Evolutionary conservation across 495 filamentous ascomycete species (phyloP).

Genomic region (Aspergillus mulundensis): DNA sequence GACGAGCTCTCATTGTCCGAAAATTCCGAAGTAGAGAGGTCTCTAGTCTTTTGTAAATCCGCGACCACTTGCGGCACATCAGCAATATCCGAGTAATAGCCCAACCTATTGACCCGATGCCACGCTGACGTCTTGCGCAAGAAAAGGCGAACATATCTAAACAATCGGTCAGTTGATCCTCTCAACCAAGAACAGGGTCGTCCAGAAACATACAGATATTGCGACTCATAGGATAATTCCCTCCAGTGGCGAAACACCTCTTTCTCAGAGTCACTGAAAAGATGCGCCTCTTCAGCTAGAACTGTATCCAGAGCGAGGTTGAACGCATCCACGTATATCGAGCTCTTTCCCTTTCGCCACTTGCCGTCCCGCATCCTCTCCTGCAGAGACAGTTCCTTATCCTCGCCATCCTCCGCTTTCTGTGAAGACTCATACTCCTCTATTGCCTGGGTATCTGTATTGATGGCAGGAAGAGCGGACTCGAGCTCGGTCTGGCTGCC

Average conservation of each 20-base stretch:
- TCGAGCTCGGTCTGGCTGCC: slow-evolving; percentile 66
- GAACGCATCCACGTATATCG: slow-evolving; percentile 97
- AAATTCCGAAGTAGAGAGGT: slow-evolving; percentile 34
- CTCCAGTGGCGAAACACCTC: slow-evolving; percentile 75
- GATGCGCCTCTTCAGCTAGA: slow-evolving; percentile 79
- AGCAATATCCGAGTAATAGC: slow-evolving; percentile 78
- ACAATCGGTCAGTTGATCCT: slow-evolving; percentile 1
- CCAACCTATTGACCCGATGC: slow-evolving; percentile 76
- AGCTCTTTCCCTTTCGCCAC: slow-evolving; percentile 66
- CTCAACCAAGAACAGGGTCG: neutral
- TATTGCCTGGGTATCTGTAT: slow-evolving; percentile 67
- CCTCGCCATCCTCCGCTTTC: slow-evolving; percentile 27
- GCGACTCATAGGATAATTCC: slow-evolving; percentile 73
- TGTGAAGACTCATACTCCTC: slow-evolving; percentile 70
- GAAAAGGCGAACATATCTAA: slow-evolving; percentile 86
- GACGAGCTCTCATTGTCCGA: slow-evolving; percentile 30
- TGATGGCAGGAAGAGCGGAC: slow-evolving; percentile 64
- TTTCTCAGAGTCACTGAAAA: slow-evolving; percentile 80
- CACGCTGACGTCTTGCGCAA: slow-evolving; percentile 91
- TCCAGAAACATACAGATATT: slow-evolving; percentile 68
- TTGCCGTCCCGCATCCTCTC: slow-evolving; percentile 50
- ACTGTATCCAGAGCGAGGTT: slow-evolving; percentile 90
- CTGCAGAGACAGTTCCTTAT: slow-evolving; percentile 33
- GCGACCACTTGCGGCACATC: slow-evolving; percentile 62
- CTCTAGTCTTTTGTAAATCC: slow-evolving; percentile 44